Base-by-base conservation (phyloP, 495 filamentous ascomycete genomes). In the Amniculicola lignicola region DNA sequence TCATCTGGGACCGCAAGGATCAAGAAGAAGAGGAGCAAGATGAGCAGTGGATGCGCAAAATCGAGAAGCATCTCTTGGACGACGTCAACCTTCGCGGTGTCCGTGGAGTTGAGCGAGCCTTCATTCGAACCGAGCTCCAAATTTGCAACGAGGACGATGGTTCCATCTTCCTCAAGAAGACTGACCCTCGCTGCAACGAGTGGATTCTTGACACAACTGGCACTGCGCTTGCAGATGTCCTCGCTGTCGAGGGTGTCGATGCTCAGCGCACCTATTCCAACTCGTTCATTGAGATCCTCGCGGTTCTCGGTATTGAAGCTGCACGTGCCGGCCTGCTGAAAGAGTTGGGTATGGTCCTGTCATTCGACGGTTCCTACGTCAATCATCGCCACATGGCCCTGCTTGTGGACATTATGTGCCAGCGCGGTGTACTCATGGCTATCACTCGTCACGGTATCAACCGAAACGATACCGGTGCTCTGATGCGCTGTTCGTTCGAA, bases 401-500 rank as follows among this genome's bases (percentile, higher is more conserved):
- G n/a, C 74, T 99, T 44, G 89, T 95, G 55, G 93, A 99, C 72
- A 89, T 99, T 46, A 99, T 99, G 93, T 96, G 91, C 15, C 87
- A 91, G 46, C 83, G 93, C 39, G 93, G 93, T 40, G 85, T 86
- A 61, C 78, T 99, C 61, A 95, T 95, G 69, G 91, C 93, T 4
- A 90, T 97, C 48, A 97, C 93, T 51, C 89, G 93, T 70, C 94
- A 97, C 59, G 93, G 93, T 75, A 99, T 99, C 72, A 99, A 99
- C 73, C 83, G 94, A 61, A 87, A 90, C 11, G 94, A 99, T 64
- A 99, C 94, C 41, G 93, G 93, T 76, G 93, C 93, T 1, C 77
- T 99, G 64, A 99, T 99, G 93, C 85, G 93, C 67, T 99, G 93
- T 77, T 99, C 93, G 7, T 99, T 99, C 73, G 93, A 99, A 74